phyloP scores from a whole-genome alignment of 2,329 filamentous ascomycete genomes.

The Paraconiothyrium brasiliense region DNA sequence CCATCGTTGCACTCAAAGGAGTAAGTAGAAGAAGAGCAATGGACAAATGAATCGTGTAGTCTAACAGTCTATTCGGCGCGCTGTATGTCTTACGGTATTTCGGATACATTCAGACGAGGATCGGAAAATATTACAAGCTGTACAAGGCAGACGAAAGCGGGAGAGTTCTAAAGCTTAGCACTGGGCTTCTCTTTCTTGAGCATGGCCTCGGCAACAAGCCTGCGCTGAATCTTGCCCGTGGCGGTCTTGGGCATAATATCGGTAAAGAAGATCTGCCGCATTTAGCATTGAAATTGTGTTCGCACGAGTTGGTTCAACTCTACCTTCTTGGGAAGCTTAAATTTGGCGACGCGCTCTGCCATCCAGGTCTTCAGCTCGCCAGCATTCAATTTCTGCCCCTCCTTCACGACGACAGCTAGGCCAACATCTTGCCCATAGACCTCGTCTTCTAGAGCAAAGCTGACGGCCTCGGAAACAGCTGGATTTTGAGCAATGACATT shows the following conservation, averaged over 20 bases:
- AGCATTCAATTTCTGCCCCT: constrained; percentile 62
- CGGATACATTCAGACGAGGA: background rate
- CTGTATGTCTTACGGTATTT: constrained; percentile 7
- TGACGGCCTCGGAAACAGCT: constrained; percentile 79
- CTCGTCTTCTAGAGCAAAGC: constrained; percentile 83
- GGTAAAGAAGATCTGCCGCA: constrained; percentile 76
- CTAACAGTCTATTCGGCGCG: constrained; percentile 13
- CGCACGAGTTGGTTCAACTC: constrained; percentile 30
- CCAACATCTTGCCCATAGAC: constrained; percentile 85
- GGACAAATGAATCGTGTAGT: constrained; percentile 9
- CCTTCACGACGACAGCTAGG: constrained; percentile 78
- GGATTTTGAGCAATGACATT: constrained; percentile 80
- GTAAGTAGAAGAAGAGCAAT: constrained; percentile 8
- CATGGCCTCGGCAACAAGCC: constrained; percentile 88
- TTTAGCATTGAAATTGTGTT: constrained; percentile 29
- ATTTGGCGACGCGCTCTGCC: constrained; percentile 75
- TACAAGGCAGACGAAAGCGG: constrained; percentile 16
- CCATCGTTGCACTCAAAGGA: constrained; percentile 15
- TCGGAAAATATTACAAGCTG: constrained; percentile 15
- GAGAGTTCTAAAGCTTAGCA: constrained; percentile 56
- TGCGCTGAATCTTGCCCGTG: constrained; percentile 87
- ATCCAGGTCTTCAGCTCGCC: constrained; percentile 75
- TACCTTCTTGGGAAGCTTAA: constrained; percentile 86
- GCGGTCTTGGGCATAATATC: constrained; percentile 89
- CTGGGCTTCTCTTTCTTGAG: constrained; percentile 70